Evolutionary conservation across 331 rosid species (phyloP), one percentile per base, ranked within the genome.

Genomic region (Spiraea crenata): DNA sequence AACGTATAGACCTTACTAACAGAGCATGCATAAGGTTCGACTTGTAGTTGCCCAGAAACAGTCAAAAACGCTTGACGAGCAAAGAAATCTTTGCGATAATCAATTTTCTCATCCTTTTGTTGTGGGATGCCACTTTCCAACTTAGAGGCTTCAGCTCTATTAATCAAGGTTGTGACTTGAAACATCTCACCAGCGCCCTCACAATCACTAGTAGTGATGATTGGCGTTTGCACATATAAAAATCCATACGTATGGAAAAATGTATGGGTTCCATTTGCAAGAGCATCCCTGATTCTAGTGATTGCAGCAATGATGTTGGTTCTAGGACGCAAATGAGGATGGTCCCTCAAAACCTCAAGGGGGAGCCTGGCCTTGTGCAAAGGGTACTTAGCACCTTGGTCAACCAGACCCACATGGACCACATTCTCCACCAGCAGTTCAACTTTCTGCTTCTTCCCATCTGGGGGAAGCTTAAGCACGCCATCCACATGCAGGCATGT

Each of bases 111-210:
- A 46, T 89, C 90, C 74, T 87, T 89, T 62, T 63, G 57, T 62
- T 63, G 57, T n/a, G 96, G 96, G 66, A 92, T 75, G 15, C 96
- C 95, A 10, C 90, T 86, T 67, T 80, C 74, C 52, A 89, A 87
- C 70, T 89, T 92, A 34, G 90, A 86, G n/a, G n/a, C n/a, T 74
- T 95, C 99, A 64, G 92, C 96, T 60, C 88, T 98, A 41, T 70
- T 88, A 9, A 95, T 63, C 82, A 95, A 75, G 65, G 98, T 91
- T 1, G 99, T 95, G 54, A 95, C 99, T 83, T 95, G 99, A 86
- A 95, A 95, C 98, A 95, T 95, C 71, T 95, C 98, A 67, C 99
- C 98, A 6, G 99, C 98, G 81, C 99, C 99, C 85, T 95, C 99
- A 74, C 99, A 95, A 70, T 95, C 99, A 82, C 98, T 95, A 0